Conservation (phyloP, 495 filamentous ascomycete genomes). For the Podospora bellae-mahoneyi region DNA sequence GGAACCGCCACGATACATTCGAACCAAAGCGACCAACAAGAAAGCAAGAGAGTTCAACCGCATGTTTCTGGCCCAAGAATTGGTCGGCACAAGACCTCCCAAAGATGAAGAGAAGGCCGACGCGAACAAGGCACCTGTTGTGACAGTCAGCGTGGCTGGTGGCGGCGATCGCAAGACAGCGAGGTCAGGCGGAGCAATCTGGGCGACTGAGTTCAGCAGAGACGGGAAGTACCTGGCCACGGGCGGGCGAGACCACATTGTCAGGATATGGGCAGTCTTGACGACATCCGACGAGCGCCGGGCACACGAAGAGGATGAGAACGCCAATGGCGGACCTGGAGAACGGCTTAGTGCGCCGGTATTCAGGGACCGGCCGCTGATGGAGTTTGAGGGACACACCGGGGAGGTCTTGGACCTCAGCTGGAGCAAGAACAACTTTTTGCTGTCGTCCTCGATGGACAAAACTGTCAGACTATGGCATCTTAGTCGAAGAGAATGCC, state of each 20-base stretch:
- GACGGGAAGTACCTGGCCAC: conserved; percentile 90
- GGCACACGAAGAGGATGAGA: conserved; percentile 67
- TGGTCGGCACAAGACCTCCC: conserved; percentile 50
- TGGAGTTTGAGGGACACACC: conserved; percentile 80
- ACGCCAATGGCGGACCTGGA: conserved; percentile 45
- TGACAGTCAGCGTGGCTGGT: conserved; percentile 39
- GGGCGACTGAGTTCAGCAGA: conserved; percentile 89
- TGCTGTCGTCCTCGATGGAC: conserved; percentile 96
- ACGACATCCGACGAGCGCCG: conserved; percentile 74
- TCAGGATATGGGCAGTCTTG: conserved; percentile 89
- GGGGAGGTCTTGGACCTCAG: conserved; percentile 86
- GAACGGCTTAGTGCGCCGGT: conserved; percentile 82
- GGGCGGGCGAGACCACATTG: conserved; percentile 79
- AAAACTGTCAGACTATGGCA: conserved; percentile 98
- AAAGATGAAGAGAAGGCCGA: conserved; percentile 14
- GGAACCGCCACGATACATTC: conserved; percentile 87
- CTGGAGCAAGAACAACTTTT: conserved; percentile 99
- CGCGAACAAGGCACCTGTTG: conserved; percentile 29
- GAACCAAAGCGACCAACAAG: conserved; percentile 76
- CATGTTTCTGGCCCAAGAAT: conserved; percentile 87
- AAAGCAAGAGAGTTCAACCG: conserved; percentile 78
- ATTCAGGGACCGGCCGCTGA: conserved; percentile 72
- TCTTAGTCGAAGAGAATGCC: conserved; percentile 74
- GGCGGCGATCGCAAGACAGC: conserved; percentile 34
- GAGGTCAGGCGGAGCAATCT: conserved; percentile 62